Base-by-base conservation (phyloP, 2,329 filamentous ascomycete genomes). In the Furcasterigmium furcatum region DNA sequence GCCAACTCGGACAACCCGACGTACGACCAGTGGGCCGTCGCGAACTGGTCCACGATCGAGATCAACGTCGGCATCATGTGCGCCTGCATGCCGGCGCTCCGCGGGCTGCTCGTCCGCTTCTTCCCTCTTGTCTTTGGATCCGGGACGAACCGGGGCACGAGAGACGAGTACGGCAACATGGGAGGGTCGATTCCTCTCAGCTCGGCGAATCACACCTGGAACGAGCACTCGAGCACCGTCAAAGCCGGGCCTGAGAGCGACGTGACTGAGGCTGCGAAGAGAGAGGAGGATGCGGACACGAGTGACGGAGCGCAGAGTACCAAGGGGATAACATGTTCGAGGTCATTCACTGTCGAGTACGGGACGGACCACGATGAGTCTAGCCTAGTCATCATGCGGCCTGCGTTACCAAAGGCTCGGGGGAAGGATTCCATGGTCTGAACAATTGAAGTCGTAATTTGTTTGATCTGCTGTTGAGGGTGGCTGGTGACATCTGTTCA, bases 41-140 rank as follows among this genome's bases (percentile, higher is more conserved):
- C 53, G 0, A 57, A 55, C 30, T 62, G 59, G 60, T 60, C 58
- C 39, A 54, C 50, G 2, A 54, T 63, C 8, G 60, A 63, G 48
- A 54, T 62, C 7, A 57, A 56, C 25, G 55, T 58, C 4, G 54
- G 58, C 40, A 58, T 63, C 14, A 52, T 62, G 10, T 62, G 59
- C 46, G 55, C 57, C 12, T 60, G 58, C 43, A 57, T 63, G 55
- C 59, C 59, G 5, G 46, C 55, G 10, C 36, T 58, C 5, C 56
- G 58, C 9, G 47, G 58, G 2, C 49, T 58, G n/a, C 47, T 60
- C 6, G 47, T 55, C 12, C 48, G 53, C 21, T n/a, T 48, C 39
- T 56, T 52, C 40, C 55, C 50, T 4, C 27, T 32, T n/a, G 35
- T 55, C 13, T 44, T 51, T 40, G 48, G 49, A 18, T 27, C n/a